A percentile compares a stretch with the other conserved stretches of the same genome.
Evolutionary conservation across 2,329 filamentous ascomycete genomes (phyloP).

Genomic region (Endothia cerciana): DNA sequence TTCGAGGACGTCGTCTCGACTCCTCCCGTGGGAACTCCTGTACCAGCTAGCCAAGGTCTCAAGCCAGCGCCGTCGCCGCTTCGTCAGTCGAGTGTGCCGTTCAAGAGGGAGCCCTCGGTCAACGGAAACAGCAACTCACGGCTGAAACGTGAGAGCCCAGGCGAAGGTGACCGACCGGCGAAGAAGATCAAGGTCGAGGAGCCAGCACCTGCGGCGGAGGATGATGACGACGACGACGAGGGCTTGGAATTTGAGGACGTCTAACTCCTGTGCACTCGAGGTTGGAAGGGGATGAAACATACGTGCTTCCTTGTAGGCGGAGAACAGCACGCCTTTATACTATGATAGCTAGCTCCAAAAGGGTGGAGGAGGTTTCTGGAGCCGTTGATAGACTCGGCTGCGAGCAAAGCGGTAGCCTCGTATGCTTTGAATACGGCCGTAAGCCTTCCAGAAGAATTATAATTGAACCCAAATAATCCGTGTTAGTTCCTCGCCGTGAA

Average conservation of each 20-base stretch:
- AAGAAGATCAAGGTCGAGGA: slow-evolving; percentile 67
- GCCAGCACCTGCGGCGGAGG: slow-evolving; percentile 29
- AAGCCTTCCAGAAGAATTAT: not conserved
- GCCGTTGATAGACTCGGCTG: not conserved
- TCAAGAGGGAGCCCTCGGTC: slow-evolving; percentile 38
- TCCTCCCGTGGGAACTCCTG: slow-evolving; percentile 35
- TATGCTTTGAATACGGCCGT: not conserved
- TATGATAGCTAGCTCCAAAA: not conserved
- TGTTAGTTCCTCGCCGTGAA: not conserved
- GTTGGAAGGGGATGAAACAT: not conserved
- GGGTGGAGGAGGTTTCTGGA: not conserved
- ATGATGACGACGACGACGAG: slow-evolving; percentile 48
- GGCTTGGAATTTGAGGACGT: slow-evolving; percentile 65
- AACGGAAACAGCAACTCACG: slow-evolving; percentile 32
- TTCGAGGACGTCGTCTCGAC: slow-evolving; percentile 57
- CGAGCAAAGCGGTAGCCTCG: not conserved
- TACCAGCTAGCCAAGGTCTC: slow-evolving; percentile 7
- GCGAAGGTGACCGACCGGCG: slow-evolving; percentile 49
- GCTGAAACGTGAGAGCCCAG: slow-evolving; percentile 29
- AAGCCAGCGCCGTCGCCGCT: slow-evolving; percentile 34
- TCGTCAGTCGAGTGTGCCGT: slow-evolving; percentile 35
- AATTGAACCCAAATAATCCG: not conserved
- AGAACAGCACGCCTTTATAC: slow-evolving; percentile 17
- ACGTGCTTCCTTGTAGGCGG: slow-evolving; percentile 12
- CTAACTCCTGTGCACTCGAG: slow-evolving; percentile 29